phyloP scores from a whole-genome alignment of 768 basidiomycete species.

The Tephrocybe sp. region DNA sequence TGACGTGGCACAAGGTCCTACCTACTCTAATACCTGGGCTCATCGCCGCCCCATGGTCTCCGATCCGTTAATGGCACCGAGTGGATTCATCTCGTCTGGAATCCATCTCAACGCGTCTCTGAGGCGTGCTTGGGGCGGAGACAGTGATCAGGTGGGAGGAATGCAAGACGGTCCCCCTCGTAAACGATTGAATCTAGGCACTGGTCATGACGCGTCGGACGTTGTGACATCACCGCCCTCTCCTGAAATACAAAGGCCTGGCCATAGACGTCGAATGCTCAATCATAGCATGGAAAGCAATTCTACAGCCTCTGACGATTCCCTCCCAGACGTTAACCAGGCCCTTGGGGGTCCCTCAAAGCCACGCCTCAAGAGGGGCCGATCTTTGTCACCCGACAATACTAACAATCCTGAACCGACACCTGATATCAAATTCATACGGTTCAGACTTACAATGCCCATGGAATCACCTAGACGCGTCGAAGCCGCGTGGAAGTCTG shows the following conservation, averaged over 20 bases:
- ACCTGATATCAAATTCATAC: slow-evolving; percentile 43
- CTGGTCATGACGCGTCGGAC: slow-evolving; percentile 33
- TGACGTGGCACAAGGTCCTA: slow-evolving; percentile 42
- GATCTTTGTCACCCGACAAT: slow-evolving; percentile 30
- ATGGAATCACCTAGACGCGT: slow-evolving; percentile 40
- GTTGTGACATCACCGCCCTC: slow-evolving; percentile 50
- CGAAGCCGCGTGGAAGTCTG: slow-evolving; percentile 65
- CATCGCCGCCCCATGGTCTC: slow-evolving; percentile 27
- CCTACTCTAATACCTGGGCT: slow-evolving; percentile 33
- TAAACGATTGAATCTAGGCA: slow-evolving; percentile 64
- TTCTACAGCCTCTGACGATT: slow-evolving; percentile 71
- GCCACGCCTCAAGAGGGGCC: slow-evolving; percentile 55
- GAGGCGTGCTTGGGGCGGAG: slow-evolving; percentile 41
- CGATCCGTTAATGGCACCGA: slow-evolving; percentile 61
- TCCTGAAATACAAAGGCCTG: slow-evolving; percentile 54
- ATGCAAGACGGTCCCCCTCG: slow-evolving; percentile 63
- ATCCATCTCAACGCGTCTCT: slow-evolving; percentile 48
- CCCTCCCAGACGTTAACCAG: slow-evolving; percentile 45
- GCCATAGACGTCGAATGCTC: slow-evolving; percentile 42
- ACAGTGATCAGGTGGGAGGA: slow-evolving; percentile 33
- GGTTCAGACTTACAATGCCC: slow-evolving; percentile 65
- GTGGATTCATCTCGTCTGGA: slow-evolving; percentile 49
- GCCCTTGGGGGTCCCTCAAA: slow-evolving; percentile 42
- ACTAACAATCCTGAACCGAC: slow-evolving; percentile 25
- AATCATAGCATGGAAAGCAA: slow-evolving; percentile 35